phyloP scores from a whole-genome alignment of 2,329 filamentous ascomycete genomes.

The Chrysosporium keratinophilum region DNA sequence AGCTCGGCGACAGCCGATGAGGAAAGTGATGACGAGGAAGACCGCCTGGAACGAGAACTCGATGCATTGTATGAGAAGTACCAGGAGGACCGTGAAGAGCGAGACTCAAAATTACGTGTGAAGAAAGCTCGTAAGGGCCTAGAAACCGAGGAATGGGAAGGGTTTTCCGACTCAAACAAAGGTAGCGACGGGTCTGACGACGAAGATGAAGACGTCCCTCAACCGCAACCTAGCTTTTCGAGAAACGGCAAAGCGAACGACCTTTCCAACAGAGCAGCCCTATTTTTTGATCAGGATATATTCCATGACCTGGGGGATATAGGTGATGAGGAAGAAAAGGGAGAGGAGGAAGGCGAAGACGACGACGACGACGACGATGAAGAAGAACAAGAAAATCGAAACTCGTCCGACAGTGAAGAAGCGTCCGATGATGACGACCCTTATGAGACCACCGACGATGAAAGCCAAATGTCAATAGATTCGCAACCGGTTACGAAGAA shows the following conservation, averaged over 20 bases:
- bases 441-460: conserved; percentile 22
- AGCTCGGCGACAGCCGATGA: conserved; percentile 51
- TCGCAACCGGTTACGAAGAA: background rate
- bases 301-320: conserved; percentile 72
- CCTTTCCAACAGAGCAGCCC: conserved; percentile 72
- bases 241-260: conserved; percentile 32
- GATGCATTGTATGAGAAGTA: conserved; percentile 82
- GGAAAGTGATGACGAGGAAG: conserved; percentile 63
- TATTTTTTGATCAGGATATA: conserved; percentile 91
- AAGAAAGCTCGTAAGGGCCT: conserved; percentile 77
- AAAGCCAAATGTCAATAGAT: conserved; percentile 1
- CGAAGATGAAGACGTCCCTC: conserved; percentile 42
- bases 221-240: conserved; percentile 11
- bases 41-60: conserved; percentile 71
- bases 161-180: conserved; percentile 59
- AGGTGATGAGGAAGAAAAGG: conserved; percentile 46
- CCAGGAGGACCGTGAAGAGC: conserved; percentile 64
- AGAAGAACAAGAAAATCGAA: conserved; percentile 30
- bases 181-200: conserved; percentile 53
- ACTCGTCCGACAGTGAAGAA: conserved; percentile 31
- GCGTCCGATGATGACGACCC: conserved; percentile 32
- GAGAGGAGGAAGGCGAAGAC: conserved; percentile 39
- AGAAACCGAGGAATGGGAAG: conserved; percentile 84
- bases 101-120: conserved; percentile 77
- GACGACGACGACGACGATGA: conserved; percentile 39